These are phyloP conservation scores for Populus euphratica DNA, from an alignment of 345 rosid species.

Conservation along the genomic window DNA sequence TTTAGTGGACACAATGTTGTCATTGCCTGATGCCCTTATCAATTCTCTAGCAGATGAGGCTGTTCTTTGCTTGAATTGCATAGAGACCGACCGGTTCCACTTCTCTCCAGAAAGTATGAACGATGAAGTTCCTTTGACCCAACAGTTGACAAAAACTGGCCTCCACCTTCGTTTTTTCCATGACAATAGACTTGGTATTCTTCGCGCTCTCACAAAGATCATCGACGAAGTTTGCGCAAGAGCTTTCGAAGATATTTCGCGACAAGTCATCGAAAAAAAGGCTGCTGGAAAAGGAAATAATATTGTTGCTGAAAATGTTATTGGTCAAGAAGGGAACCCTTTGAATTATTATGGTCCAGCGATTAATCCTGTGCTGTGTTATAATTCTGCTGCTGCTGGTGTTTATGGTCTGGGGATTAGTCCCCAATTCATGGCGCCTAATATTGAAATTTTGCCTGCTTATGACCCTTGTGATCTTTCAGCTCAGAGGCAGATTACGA, in stretches of 20 bases:
- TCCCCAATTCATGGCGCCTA: background rate
- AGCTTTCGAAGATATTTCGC: slow-evolving; percentile 47
- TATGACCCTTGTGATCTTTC: background rate
- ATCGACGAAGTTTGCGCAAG: slow-evolving; percentile 39
- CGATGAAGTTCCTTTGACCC: slow-evolving; percentile 24
- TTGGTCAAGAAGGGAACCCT: background rate
- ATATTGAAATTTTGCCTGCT: background rate
- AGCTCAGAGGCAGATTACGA: slow-evolving; percentile 6
- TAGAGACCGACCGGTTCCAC: slow-evolving; percentile 18
- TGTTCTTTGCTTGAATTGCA: slow-evolving; percentile 40
- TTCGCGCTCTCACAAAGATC: slow-evolving; percentile 25
- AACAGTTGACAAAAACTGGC: slow-evolving; percentile 17
- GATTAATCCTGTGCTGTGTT: background rate
- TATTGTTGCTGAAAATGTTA: background rate
- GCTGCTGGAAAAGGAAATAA: background rate
- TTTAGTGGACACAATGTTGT: slow-evolving; percentile 27
- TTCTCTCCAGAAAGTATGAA: background rate
- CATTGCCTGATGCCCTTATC: slow-evolving; percentile 32
- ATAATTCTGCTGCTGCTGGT: background rate
- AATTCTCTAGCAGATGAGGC: slow-evolving; percentile 48
- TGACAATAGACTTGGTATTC: slow-evolving; percentile 26
- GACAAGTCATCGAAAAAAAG: background rate
- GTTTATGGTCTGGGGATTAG: background rate
- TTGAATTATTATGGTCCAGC: background rate
- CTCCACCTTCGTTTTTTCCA: slow-evolving; percentile 36